phyloP scores from a whole-genome alignment of 225 moss, liverwort and hornwort genomes.

The Thuidium tamariscinum region DNA sequence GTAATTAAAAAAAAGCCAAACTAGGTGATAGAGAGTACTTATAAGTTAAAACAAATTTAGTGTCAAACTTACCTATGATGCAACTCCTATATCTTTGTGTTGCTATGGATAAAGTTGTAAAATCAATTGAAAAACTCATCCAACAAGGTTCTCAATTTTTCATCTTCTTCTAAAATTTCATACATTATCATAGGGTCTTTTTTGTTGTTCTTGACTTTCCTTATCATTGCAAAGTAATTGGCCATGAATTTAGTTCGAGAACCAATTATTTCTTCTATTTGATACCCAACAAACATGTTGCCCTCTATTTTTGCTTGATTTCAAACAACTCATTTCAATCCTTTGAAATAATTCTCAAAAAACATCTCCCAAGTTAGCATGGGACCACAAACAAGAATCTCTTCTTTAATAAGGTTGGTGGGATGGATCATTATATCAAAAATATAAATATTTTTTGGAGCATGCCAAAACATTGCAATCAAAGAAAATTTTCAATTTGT shows the following conservation, averaged over 20 bases:
- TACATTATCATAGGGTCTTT: neutral
- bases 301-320: neutral
- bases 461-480: neutral
- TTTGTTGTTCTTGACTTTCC: neutral
- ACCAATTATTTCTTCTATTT: neutral
- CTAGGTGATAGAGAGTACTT: rapidly evolving
- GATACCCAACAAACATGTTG: neutral
- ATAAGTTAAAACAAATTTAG: neutral
- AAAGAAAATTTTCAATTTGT: neutral
- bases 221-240: neutral
- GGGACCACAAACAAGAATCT: neutral
- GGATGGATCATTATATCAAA: neutral
- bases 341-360: neutral
- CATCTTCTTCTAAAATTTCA: neutral
- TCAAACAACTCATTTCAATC: neutral
- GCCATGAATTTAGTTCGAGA: neutral
- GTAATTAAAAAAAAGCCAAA: too few species aligned
- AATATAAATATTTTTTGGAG: neutral
- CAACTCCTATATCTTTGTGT: neutral
- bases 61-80: neutral
- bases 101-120: neutral
- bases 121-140: neutral
- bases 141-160: neutral
- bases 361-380: neutral
- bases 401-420: neutral